Base-by-base conservation (phyloP, 495 filamentous ascomycete genomes). In the Antarctomyces pellizariae region DNA sequence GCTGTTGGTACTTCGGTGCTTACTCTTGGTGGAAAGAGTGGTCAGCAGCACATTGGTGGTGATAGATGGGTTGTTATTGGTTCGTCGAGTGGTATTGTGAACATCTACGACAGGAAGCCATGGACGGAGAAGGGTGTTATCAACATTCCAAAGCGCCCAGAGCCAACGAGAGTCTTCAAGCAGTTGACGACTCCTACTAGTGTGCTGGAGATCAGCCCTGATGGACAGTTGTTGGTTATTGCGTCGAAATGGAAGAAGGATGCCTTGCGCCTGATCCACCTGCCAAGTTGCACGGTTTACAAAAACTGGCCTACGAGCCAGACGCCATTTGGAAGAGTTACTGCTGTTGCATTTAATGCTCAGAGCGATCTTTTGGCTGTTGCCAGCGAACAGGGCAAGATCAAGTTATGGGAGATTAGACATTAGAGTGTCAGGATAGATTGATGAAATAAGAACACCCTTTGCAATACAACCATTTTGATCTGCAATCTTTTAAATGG, bases 271-370 rank as follows among this genome's bases (percentile, higher is more conserved):
- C 49, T 97, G 37, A 82, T 86, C 18, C 86, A 97, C 48, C 51
- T 97, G 37, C 84, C 84, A 1, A 75, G 64, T 32, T 90, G 79
- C 44, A 89, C 80, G 2, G 80, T 93, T 9, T 97, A 86, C 56
- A 67, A 66, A 39, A 95, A 97, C 49, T 97, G 86, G 86, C 86
- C 86, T 12, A 97, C 86, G 21, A 62, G 64, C 20, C 65, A 70
- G 45, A 97, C 86, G 29, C 84, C 89, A 6, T 43, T 97, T 32
- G 89, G 89, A 0, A 59, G 79, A 17, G 69, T 95, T 28, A 76
- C 73, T 2, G 61, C 69, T 1, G 67, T 92, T 24, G 73, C 77
- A 11, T 80, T 83, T 38, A 66, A 60, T n/a, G 64, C 64, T 4
- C 49, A 53, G 27, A 71, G 65, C 16, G 63, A 75, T 38, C 53